Base-by-base conservation (phyloP, 2,329 filamentous ascomycete species). In the Capronia americana region DNA sequence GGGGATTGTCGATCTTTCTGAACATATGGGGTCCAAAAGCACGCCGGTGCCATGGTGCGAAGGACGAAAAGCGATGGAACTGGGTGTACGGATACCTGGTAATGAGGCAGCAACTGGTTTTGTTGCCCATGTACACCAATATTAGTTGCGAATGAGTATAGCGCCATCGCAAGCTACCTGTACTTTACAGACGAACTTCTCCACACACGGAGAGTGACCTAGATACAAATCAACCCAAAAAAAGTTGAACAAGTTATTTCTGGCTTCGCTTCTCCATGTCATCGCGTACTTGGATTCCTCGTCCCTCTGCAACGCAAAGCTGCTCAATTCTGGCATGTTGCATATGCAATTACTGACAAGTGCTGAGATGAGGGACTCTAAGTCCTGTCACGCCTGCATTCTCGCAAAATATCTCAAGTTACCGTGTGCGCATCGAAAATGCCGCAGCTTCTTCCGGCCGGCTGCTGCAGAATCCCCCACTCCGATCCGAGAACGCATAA, bases 81-180 rank as follows among this genome's bases (percentile, higher is more conserved):
- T 50, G 51, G 48, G 50, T 51, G 48, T 61, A 32, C 23, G 26
- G 34, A 32, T 26, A 26, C 6, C 53, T 51, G 58, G 48, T 41
- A 38, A 38, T 61, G 58, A 54, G 28, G 28, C 48, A 26, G 48
- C 58, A 62, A 34, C 60, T 62, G 60, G 60, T 62, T 55, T 62
- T 62, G 26, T 50, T 62, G 50, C 60, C 55, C 60, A 62, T 62
- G 51, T 66, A 62, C 60, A 62, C 60, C 58, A 61, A 61, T 38
- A 61, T 30, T 61, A 26, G 48, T 28, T 61, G 46, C 48, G 58
- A 26, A 20, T n/a, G 34, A 17, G 20, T 48, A 53, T 44, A 30
- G 44, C 58, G 44, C 57, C 44, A 14, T 30, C 41, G 30, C 46
- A 53, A 54, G 12, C 46, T 53, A 30, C 24, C 38, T 61, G 58